Conservation (phyloP, 495 filamentous ascomycete species). For the Lepraria neglecta region DNA sequence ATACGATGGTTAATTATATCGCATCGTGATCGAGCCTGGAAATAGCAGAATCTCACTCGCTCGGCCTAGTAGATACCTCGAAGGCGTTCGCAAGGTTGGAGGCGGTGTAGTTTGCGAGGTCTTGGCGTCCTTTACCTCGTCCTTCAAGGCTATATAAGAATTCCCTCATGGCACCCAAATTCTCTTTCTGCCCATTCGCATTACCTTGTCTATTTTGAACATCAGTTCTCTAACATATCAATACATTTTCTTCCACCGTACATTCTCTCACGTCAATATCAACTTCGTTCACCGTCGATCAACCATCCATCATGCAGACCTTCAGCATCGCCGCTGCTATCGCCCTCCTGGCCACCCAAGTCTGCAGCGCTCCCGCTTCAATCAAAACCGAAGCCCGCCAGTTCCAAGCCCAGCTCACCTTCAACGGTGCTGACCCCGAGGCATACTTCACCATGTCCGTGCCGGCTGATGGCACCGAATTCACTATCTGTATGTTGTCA, state of each 20-base stretch:
- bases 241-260: too few relatives aligned
- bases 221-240: too few relatives aligned
- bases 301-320: conserved; percentile 6
- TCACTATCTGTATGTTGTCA: neutral
- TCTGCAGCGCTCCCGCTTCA: neutral
- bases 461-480: neutral
- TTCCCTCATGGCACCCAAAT: neutral
- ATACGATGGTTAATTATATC: neutral
- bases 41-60: neutral
- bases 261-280: neutral
- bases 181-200: neutral
- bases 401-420: neutral
- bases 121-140: neutral
- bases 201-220: neutral
- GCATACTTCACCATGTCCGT: neutral
- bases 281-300: too few relatives aligned
- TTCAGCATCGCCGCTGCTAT: neutral
- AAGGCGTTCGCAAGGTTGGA: neutral
- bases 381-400: neutral
- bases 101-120: neutral
- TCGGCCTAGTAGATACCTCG: neutral
- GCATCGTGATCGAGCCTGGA: neutral
- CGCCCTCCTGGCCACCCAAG: neutral
- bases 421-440: conserved; percentile 3
- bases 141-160: neutral